Base-by-base conservation (phyloP, 352 stramenopile genomes). In the Phytopythium cucurbitacearum region DNA sequence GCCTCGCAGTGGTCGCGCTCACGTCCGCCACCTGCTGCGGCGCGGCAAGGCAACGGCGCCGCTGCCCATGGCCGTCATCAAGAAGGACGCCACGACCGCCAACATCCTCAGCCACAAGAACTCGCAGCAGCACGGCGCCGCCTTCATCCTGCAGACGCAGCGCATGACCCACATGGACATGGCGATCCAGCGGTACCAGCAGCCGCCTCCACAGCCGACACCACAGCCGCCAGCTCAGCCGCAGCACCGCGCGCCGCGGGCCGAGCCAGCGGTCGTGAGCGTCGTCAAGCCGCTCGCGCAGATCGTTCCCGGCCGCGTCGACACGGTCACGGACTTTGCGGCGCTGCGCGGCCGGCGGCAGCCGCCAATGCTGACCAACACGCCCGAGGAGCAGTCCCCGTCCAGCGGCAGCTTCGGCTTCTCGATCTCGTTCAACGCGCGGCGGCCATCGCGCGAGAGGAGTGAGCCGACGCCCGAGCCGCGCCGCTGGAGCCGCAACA, bases 41-140 rank as follows among this genome's bases (percentile, higher is more conserved):
- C 41, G 56, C 32, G 41, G 34, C 9, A 71, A 49, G 43, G 71
- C 67, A 48, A 81, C 71, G n/a, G 62, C 64, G 13, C 70, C 80
- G n/a, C 53, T 90, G 7, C 76, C 75, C 1, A 56, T 80, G 10
- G 79, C 74, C 0, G 73, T 91, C 56, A 91, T 92, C 57, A 68
- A 82, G 54, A 82, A 77, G 56, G 81, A 92, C 48, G 78, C 80
- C 34, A 71, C 67, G 32, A 36, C 55, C 12, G 79, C 81, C 7
- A 65, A 76, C 15, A 88, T 92, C 51, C 66, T 74, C 42, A 78
- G 75, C 36, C 77, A 89, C 64, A 92, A 92, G 64, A 92, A 89
- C 68, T 85, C 71, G 13, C 64, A 71, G 21, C 84, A 92, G 54
- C 73, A 89, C 43, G 81, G 71, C 15, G 56, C 53, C 44, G 66